These are phyloP conservation scores for Bathelium albidoporum DNA, from an alignment of 495 filamentous ascomycete genomes.

Conservation along the genomic window DNA sequence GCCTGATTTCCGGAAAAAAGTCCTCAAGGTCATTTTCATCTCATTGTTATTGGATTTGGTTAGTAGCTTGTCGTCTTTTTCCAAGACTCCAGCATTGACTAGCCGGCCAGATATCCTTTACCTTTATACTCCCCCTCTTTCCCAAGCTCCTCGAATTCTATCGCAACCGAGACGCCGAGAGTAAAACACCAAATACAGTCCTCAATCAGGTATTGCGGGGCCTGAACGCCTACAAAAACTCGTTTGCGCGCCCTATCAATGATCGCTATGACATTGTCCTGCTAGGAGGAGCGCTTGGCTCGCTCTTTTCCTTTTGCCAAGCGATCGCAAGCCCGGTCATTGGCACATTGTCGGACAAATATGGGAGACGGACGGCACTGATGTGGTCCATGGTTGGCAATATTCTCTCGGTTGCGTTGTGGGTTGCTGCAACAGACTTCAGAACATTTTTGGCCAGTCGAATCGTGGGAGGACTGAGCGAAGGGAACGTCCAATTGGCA, in stretches of 20 bases:
- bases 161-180: slow-evolving; percentile 54
- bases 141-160: slow-evolving; percentile 93
- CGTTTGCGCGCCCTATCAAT: slow-evolving; percentile 87
- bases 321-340: slow-evolving; percentile 89
- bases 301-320: slow-evolving; percentile 86
- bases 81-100: not conserved
- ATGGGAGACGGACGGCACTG: slow-evolving; percentile 80
- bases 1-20: slow-evolving; percentile 50
- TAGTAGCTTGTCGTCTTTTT: slow-evolving; percentile 11
- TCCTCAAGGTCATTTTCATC: slow-evolving; percentile 69
- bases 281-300: slow-evolving; percentile 86
- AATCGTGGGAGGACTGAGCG: slow-evolving; percentile 84
- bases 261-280: slow-evolving; percentile 95
- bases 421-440: slow-evolving; percentile 88
- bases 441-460: slow-evolving; percentile 88
- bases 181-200: slow-evolving; percentile 45
- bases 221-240: slow-evolving; percentile 89
- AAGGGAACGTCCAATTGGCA: slow-evolving; percentile 94
- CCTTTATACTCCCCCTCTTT: slow-evolving; percentile 96
- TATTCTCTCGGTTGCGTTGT: slow-evolving; percentile 81
- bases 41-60: slow-evolving; percentile 64
- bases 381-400: slow-evolving; percentile 94
- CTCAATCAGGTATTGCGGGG: slow-evolving; percentile 69
- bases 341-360: slow-evolving; percentile 73
- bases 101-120: slow-evolving; percentile 61